Evolutionary conservation across 805 yeast species (phyloP), one percentile per base, ranked within the genome.

Genomic region (Metschnikowia gelsemii): DNA sequence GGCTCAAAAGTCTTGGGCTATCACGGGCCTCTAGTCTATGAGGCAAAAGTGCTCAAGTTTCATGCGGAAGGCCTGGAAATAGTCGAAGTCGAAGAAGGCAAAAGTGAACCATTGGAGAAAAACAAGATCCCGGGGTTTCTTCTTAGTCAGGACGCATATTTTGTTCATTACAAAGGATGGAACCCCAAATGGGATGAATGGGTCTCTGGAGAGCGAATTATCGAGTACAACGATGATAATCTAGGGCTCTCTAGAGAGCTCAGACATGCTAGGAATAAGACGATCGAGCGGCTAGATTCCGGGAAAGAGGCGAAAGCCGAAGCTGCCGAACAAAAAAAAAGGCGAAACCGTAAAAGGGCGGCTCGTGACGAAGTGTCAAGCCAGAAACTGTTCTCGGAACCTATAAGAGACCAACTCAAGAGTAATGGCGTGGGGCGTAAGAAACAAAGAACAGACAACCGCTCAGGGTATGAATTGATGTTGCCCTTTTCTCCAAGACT

Each of bases 131-230:
- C 64, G 11, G 58, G 51, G 12, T 54, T 55, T n/a, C 47, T 62
- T 25, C 42, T 51, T 5, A 61, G 56, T 4, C 42, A 47, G n/a
- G 51, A 60, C 33, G 57, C 80, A 22, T 90, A 80, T 62, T 81
- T 71, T 51, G 78, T 91, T 13, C 99, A 93, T 58, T 91, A 91
- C 63, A 84, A 83, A 52, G 98, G 99, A 2, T 91, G 99, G 99
- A 91, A 90, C 56, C 64, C 82, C 13, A 81, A 89, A 44, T 91
- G 96, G 96, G 98, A 91, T 59, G 99, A 91, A 62, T 91, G 99
- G 99, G 91, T 91, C 1, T 75, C 77, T 1, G 62, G 64, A 6
- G 81, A 78, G 28, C 66, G 98, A 25, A 75, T 91, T 5, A 68
- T 87, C 55, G 83, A 79, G 48, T 72, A 71, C 56, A 84, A 75